Evolutionary conservation across 345 rosid genomes (phyloP).

Genomic region (Murraya koenigii): DNA sequence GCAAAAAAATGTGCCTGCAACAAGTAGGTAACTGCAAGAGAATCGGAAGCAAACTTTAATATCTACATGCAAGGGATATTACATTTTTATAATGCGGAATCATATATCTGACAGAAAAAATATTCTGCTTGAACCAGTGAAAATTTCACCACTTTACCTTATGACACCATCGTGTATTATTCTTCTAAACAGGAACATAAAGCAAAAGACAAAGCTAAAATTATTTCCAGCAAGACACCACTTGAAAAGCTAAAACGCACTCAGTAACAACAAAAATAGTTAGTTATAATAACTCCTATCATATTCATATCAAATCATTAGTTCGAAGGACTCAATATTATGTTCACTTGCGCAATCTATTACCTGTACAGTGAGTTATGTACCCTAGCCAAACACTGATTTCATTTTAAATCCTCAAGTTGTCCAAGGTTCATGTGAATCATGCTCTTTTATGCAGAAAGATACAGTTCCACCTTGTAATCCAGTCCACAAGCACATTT

Average conservation of each 20-base stretch:
- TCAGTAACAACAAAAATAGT: not conserved
- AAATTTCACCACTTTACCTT: not conserved
- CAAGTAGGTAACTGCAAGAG: no score
- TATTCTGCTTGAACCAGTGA: not conserved
- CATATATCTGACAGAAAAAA: not conserved
- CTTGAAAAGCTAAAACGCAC: not conserved
- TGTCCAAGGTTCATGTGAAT: not conserved
- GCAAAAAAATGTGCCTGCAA: not conserved
- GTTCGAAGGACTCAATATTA: not conserved
- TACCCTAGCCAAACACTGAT: not conserved
- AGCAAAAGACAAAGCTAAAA: not conserved
- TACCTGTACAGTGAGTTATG: constrained; percentile 7
- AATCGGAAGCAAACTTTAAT: not conserved
- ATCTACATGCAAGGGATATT: not conserved
- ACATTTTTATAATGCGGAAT: not conserved
- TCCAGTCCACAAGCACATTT: constrained; percentile 59
- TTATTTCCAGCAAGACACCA: not conserved
- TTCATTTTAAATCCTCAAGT: not conserved
- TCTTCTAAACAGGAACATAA: constrained; percentile 1
- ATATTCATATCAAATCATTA: not conserved
- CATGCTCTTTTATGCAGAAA: constrained; percentile 7
- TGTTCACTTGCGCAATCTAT: constrained; percentile 1
- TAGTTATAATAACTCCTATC: not conserved
- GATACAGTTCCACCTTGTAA: constrained; percentile 38
- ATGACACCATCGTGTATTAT: not conserved